A percentile compares a stretch with the other conserved stretches of the same genome.
Evolutionary conservation across 805 yeast species (phyloP).

Genomic region (Torulaspora franciscae): DNA sequence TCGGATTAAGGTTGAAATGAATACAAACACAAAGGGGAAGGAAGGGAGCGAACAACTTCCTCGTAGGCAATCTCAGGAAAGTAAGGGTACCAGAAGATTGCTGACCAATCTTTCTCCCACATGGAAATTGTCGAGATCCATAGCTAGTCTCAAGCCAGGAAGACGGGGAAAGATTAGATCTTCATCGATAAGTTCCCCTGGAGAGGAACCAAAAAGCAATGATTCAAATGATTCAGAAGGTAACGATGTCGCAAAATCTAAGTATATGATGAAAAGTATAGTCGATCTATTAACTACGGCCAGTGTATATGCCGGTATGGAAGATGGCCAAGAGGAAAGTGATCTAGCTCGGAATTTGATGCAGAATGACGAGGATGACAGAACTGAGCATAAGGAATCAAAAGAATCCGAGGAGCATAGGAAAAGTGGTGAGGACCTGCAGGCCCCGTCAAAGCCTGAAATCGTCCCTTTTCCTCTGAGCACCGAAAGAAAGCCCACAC

Average conservation of each 20-base stretch:
- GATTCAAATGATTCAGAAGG: slow-evolving; percentile 7
- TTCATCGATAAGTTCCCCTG: background rate
- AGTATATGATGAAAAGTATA: slow-evolving; percentile 48
- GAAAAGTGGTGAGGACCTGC: background rate
- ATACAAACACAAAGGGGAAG: background rate
- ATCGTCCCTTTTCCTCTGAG: background rate
- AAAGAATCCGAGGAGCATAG: background rate
- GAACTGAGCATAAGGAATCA: background rate
- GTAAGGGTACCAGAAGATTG: background rate
- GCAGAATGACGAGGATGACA: slow-evolving; percentile 11
- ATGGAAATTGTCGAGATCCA: slow-evolving; percentile 1
- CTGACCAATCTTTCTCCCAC: slow-evolving; percentile 1
- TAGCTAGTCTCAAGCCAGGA: slow-evolving; percentile 3
- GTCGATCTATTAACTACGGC: slow-evolving; percentile 55
- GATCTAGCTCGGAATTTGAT: slow-evolving; percentile 19
- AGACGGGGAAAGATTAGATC: slow-evolving; percentile 1
- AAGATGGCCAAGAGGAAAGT: slow-evolving; percentile 24
- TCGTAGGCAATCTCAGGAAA: background rate
- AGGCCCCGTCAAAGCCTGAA: background rate
- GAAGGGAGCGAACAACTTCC: background rate
- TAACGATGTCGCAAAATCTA: slow-evolving; percentile 35
- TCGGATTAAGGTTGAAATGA: background rate
- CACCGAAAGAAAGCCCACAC: slow-evolving; percentile 17
- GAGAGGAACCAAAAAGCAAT: slow-evolving; percentile 2
- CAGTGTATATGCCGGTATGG: slow-evolving; percentile 44